Conservation (phyloP, 768 basidiomycete species). For the Calocybe gangraenosa region DNA sequence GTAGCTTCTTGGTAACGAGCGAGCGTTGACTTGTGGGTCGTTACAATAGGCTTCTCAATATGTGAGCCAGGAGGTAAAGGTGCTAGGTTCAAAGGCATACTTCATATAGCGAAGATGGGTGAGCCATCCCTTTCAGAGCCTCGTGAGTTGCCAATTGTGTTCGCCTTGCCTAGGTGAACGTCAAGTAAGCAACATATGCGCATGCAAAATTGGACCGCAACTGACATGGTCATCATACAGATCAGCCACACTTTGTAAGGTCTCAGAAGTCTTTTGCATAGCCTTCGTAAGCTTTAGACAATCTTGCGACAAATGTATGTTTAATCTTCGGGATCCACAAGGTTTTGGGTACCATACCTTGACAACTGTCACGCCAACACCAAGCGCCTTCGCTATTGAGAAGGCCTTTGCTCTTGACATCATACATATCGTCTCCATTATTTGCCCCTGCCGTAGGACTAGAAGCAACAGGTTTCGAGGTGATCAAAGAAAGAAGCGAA, state of each 20-base stretch:
- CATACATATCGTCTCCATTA: conserved; percentile 42
- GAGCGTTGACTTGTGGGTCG: conserved; percentile 71
- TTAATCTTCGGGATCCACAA: not conserved
- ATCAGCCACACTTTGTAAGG: conserved; percentile 70
- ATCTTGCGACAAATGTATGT: conserved; percentile 32
- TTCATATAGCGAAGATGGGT: conserved; percentile 70
- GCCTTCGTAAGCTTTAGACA: conserved; percentile 79
- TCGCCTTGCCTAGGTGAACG: conserved; percentile 53
- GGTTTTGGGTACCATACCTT: conserved; percentile 39
- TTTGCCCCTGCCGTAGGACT: conserved; percentile 42
- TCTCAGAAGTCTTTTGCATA: conserved; percentile 71
- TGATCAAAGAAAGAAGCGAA: conserved; percentile 70
- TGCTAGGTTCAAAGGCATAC: conserved; percentile 27
- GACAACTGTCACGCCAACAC: conserved; percentile 83
- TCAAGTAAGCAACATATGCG: not conserved
- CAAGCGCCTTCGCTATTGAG: conserved; percentile 74
- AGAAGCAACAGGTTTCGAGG: conserved; percentile 56
- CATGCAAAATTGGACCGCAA: too few relatives aligned
- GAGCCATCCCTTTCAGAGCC: conserved; percentile 67
- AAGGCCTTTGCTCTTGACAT: conserved; percentile 45
- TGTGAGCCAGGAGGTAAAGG: not conserved
- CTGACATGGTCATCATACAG: conserved; percentile 76
- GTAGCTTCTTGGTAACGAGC: conserved; percentile 59
- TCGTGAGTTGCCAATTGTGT: conserved; percentile 76
- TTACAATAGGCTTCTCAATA: conserved; percentile 52